Percentiles rank a stretch among this genome's conserved stretches.
These are phyloP conservation scores for Pachyrhizus erosus DNA, from an alignment of 306 rosid genomes.

Conservation along the genomic window DNA sequence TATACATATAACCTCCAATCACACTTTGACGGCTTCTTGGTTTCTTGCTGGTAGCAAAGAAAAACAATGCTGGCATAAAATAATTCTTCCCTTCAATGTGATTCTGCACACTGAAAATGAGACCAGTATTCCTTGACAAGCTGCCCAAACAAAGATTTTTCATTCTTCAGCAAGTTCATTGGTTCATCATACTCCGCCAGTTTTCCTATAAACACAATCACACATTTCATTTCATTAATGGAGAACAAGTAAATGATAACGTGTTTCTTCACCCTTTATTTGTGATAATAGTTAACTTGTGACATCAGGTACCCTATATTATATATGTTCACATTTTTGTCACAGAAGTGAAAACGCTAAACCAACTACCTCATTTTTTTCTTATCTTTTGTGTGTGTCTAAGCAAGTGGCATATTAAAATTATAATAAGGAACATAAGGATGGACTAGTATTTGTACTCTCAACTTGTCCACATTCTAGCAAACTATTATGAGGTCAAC, in stretches of 20 bases:
- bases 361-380: background rate
- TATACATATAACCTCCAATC: background rate
- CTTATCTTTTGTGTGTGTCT: background rate
- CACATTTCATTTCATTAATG: background rate
- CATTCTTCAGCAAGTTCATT: constrained; percentile 59
- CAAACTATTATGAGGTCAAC: background rate
- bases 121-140: constrained; percentile 82
- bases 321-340: background rate
- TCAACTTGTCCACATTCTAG: background rate
- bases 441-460: background rate
- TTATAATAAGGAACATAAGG: background rate
- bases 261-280: background rate
- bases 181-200: constrained; percentile 70
- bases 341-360: background rate
- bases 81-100: constrained; percentile 31
- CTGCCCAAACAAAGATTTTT: constrained; percentile 62
- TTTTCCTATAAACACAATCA: constrained; percentile 51
- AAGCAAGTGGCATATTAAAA: background rate
- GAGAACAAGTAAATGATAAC: background rate
- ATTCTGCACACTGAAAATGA: constrained; percentile 60
- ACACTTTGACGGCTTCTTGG: background rate
- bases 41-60: background rate
- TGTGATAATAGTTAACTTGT: background rate
- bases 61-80: background rate
- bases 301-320: background rate